Conservation (phyloP, 176 grass and related monocot genomes). For the Aechmea fasciata region DNA sequence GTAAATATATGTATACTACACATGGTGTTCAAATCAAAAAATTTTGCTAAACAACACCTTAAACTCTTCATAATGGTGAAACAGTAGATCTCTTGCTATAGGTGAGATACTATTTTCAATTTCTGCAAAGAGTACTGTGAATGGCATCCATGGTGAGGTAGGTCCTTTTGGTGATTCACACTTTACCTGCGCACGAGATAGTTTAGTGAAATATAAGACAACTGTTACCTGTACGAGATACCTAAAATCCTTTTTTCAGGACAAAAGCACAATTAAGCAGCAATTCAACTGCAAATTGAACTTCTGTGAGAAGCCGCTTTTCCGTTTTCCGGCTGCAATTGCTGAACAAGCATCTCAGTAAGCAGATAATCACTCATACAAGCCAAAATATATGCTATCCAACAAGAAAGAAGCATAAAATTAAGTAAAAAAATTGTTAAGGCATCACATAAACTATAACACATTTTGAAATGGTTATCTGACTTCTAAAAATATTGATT, state of each 20-base stretch:
- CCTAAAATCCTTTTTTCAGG: neutral
- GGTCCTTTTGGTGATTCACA: conserved; percentile 36
- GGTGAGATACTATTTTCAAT: conserved; percentile 51
- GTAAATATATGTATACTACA: conserved; percentile 9
- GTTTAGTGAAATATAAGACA: conserved; percentile 17
- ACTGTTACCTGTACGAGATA: conserved; percentile 17
- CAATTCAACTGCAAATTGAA: conserved; percentile 3
- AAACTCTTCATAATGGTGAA: conserved; percentile 63
- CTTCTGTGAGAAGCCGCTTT: conserved; percentile 7
- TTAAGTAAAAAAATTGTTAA: neutral
- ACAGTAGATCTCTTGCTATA: conserved; percentile 53
- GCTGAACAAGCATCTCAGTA: conserved; percentile 7
- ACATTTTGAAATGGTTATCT: too few species aligned
- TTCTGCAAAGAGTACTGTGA: conserved; percentile 42
- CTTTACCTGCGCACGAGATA: conserved; percentile 29
- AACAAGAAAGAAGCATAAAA: neutral
- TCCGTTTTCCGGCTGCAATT: neutral
- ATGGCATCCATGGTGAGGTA: conserved; percentile 64
- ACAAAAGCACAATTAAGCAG: conserved; percentile 8
- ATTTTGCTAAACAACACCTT: conserved; percentile 33
- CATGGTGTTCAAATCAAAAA: neutral
- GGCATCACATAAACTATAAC: neutral
- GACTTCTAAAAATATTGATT: too few species aligned
- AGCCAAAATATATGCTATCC: neutral
- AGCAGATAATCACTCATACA: conserved; percentile 2